Evolutionary conservation across 495 filamentous ascomycete genomes (phyloP).

Genomic region (Sabuloglossum arenarium): DNA sequence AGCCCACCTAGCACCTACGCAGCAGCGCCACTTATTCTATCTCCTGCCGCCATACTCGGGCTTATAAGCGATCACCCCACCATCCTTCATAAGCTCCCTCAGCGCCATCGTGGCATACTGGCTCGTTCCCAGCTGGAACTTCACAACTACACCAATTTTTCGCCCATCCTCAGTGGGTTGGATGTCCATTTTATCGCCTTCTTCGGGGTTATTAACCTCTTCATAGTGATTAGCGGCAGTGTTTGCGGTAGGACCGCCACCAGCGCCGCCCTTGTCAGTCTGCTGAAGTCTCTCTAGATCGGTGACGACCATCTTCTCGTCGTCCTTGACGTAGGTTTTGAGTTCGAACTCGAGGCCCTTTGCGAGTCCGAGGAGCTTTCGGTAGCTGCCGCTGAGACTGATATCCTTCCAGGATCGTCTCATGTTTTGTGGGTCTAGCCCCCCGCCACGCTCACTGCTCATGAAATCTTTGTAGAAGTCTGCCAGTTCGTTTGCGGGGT

Average conservation of each 20-base stretch:
- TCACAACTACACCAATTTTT: constrained; percentile 68
- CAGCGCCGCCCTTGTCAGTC: not conserved
- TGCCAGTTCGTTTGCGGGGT: constrained; percentile 64
- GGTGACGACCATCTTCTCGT: constrained; percentile 70
- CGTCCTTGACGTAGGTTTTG: constrained; percentile 41
- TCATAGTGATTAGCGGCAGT: not conserved
- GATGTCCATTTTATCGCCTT: too few relatives aligned
- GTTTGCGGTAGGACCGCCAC: not conserved
- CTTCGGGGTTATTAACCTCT: too few relatives aligned
- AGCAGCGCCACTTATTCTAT: constrained; percentile 7
- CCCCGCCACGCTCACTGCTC: constrained; percentile 51
- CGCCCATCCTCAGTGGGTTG: constrained; percentile 2
- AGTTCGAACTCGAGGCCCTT: constrained; percentile 32
- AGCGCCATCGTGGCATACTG: constrained; percentile 92
- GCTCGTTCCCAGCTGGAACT: constrained; percentile 63
- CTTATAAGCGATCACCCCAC: constrained; percentile 38
- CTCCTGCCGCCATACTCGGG: constrained; percentile 35
- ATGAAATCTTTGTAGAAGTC: constrained; percentile 71
- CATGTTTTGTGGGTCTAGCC: constrained; percentile 72
- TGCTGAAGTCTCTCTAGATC: constrained; percentile 38
- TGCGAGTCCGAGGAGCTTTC: constrained; percentile 57
- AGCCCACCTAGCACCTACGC: not conserved
- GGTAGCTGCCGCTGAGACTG: constrained; percentile 74
- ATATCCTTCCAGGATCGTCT: constrained; percentile 63
- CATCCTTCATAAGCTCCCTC: constrained; percentile 57